Conservation (phyloP, 129 eudicot species). For the Oenanthe sinensis region DNA sequence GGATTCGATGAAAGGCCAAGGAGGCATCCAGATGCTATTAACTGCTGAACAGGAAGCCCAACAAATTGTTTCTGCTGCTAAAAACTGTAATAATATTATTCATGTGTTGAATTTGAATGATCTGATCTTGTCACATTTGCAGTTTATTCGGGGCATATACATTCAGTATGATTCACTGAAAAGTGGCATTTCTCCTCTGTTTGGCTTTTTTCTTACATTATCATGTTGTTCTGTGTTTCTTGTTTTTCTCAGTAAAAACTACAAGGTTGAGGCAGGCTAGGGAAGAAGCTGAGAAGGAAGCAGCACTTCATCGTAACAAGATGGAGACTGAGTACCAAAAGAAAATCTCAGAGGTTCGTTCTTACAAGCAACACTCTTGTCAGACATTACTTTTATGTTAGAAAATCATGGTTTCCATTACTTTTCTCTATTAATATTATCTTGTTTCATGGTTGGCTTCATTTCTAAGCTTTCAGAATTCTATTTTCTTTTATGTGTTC, state of each 20-base stretch:
- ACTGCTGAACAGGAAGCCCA: conserved; percentile 61
- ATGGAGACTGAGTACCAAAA: conserved; percentile 42
- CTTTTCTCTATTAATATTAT: neutral
- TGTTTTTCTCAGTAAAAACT: conserved; percentile 25
- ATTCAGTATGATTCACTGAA: neutral
- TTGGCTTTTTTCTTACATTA: neutral
- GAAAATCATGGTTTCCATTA: neutral
- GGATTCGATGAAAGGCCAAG: conserved; percentile 47
- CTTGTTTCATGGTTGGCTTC: neutral
- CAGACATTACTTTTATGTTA: neutral
- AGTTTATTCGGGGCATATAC: neutral
- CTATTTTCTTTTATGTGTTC: neutral
- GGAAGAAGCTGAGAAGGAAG: conserved; percentile 51
- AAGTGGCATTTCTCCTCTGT: neutral
- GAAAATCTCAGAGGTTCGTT: conserved; percentile 32
- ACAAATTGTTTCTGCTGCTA: conserved; percentile 37
- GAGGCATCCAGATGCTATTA: conserved; percentile 54
- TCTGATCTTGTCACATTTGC: neutral
- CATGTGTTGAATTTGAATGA: neutral
- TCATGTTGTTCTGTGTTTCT: neutral
- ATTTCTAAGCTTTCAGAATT: neutral
- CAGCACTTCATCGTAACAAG: conserved; percentile 28
- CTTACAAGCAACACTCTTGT: neutral
- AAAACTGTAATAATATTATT: conserved; percentile 25
- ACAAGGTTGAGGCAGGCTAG: conserved; percentile 47